Conservation (phyloP, 1,284 basidiomycete genomes). For the Coniophora puteana region DNA sequence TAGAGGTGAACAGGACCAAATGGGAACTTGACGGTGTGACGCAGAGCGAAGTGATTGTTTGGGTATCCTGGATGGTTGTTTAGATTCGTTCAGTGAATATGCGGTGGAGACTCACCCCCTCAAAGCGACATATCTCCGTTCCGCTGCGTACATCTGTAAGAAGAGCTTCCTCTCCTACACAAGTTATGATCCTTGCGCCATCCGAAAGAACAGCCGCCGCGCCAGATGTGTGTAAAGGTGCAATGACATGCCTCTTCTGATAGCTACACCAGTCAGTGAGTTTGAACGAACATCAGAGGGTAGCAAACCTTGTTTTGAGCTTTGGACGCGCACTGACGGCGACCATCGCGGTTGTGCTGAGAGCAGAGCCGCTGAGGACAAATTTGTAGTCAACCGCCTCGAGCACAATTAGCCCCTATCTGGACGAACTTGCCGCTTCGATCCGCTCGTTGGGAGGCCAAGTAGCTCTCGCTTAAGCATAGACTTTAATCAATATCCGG, state of each 20-base stretch:
- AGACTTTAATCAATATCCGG: no score
- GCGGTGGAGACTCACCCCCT: constrained; percentile 58
- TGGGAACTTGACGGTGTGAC: constrained; percentile 60
- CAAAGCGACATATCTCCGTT: constrained; percentile 73
- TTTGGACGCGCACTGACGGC: constrained; percentile 34
- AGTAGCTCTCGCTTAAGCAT: no score
- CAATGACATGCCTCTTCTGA: constrained; percentile 66
- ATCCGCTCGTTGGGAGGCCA: no score
- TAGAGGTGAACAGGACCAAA: constrained; percentile 66
- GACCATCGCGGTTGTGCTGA: constrained; percentile 19
- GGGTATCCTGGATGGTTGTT: constrained; percentile 50
- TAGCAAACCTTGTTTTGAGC: constrained; percentile 53
- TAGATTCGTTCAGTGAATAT: constrained; percentile 8
- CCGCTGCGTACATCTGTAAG: constrained; percentile 80
- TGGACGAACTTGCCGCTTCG: no score
- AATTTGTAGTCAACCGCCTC: no score
- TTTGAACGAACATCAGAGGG: constrained; percentile 4
- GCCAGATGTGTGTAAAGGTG: constrained; percentile 85
- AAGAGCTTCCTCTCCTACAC: constrained; percentile 83
- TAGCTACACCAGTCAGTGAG: constrained; percentile 45
- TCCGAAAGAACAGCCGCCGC: constrained; percentile 80
- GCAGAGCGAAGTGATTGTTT: constrained; percentile 61
- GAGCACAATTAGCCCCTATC: no score
- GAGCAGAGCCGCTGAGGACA: no score
- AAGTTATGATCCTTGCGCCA: constrained; percentile 79